Evolutionary conservation across 139 green algal genomes (phyloP).

Genomic region (Edaphochlamys debaryana): DNA sequence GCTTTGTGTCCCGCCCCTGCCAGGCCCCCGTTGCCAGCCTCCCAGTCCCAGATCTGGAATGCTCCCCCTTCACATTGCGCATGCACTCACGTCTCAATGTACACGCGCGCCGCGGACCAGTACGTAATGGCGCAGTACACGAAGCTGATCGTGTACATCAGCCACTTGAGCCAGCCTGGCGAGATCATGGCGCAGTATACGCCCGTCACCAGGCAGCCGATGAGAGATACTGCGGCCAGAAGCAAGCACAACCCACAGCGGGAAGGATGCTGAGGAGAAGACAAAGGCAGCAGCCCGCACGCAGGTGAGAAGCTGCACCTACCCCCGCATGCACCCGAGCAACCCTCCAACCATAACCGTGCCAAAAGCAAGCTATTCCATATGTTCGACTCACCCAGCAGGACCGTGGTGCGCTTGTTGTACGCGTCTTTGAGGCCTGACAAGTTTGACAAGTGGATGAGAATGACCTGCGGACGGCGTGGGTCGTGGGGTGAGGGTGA

Average conservation of each 20-base stretch:
- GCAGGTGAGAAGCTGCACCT: too few relatives aligned
- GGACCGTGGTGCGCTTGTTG: background rate
- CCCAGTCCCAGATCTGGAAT: too few relatives aligned
- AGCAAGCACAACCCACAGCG: too few relatives aligned
- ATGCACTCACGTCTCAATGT: constrained; percentile 49
- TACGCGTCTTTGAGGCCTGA: background rate
- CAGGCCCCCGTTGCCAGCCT: too few relatives aligned
- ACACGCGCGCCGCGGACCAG: constrained; percentile 34
- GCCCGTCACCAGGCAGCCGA: background rate
- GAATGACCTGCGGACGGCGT: background rate
- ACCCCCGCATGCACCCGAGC: too few relatives aligned
- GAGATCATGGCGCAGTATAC: background rate
- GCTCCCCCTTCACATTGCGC: too few relatives aligned
- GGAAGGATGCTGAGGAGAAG: too few relatives aligned
- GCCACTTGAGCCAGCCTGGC: background rate
- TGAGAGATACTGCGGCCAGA: background rate
- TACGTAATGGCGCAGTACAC: background rate
- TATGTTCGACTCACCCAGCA: background rate
- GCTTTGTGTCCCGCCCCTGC: too few relatives aligned
- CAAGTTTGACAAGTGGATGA: background rate
- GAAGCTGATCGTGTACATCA: background rate
- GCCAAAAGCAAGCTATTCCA: too few relatives aligned
- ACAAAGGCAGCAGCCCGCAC: too few relatives aligned
- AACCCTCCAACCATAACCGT: too few relatives aligned
- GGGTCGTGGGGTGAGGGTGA: background rate